Conservation (phyloP, 345 rosid genomes). For the Salix koriyanagi region DNA sequence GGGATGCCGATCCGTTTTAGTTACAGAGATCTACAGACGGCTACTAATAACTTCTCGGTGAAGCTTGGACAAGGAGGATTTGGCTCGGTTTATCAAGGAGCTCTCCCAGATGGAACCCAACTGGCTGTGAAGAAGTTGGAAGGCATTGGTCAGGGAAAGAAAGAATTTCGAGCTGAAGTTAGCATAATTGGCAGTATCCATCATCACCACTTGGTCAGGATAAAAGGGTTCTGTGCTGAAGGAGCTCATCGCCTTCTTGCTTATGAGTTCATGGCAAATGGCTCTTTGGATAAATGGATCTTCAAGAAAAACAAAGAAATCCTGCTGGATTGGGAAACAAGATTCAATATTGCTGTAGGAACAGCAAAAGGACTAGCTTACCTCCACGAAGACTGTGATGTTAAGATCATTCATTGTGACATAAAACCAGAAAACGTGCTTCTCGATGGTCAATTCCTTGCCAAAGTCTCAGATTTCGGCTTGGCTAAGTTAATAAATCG, state of each 20-base stretch:
- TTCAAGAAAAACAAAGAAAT: constrained; percentile 47
- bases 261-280: constrained; percentile 77
- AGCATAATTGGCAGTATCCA: constrained; percentile 88
- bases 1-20: constrained; percentile 79
- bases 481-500: constrained; percentile 87
- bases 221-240: constrained; percentile 85
- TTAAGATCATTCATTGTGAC: constrained; percentile 80
- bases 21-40: constrained; percentile 71
- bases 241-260: constrained; percentile 81
- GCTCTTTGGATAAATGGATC: constrained; percentile 90
- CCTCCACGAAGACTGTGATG: constrained; percentile 83
- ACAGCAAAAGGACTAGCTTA: constrained; percentile 92
- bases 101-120: constrained; percentile 67
- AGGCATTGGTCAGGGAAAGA: constrained; percentile 91
- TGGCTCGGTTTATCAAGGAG: constrained; percentile 81
- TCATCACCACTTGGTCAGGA: constrained; percentile 81
- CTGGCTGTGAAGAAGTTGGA: constrained; percentile 94
- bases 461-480: constrained; percentile 94
- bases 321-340: constrained; percentile 64
- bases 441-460: constrained; percentile 64
- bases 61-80: constrained; percentile 96
- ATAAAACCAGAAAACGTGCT: constrained; percentile 93
- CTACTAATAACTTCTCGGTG: constrained; percentile 68
- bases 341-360: constrained; percentile 72
- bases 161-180: constrained; percentile 94